Evolutionary conservation across 306 rosid species (phyloP), one percentile per base, ranked within the genome.

Genomic region (Canavalia ensiformis): DNA sequence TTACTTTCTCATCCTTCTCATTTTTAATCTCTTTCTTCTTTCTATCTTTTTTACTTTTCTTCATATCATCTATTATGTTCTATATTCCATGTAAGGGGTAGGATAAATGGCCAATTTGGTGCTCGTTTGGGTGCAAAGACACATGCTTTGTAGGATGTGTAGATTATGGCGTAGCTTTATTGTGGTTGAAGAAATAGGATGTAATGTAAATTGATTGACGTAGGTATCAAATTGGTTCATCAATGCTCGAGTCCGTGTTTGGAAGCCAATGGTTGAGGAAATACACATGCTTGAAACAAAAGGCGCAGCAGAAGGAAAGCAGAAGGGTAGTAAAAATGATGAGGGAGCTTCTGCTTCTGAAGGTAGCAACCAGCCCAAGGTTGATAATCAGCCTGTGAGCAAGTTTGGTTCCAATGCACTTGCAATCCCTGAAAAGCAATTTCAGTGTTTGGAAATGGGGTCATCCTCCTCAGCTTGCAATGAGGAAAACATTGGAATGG

Each of bases 241-340:
- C 70, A 95, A 95, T 68, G 99, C 99, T 0, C 84, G 99, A 51
- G 99, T 95, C 12, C 94, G 99, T 2, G 94, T 95, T 1, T 95
- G 99, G 99, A 95, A 93, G 86, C 98, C 99, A 31, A 93, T 95
- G 99, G 99, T 95, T 30, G 99, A 95, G 75, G 99, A 95, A 88
- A 95, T 95, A 81, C 98, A 95, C 90, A 85, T 80, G 90, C 97
- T 95, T 0, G 99, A 95, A 70, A 90, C 92, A 30, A 88, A 89
- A 84, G 94, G 91, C 52, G 18, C 78, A 37, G 51, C 79, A 4
- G 91, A 80, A 58, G 18, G 42, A 4, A 67, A 64, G 39, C 86
- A 80, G 39, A 72, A 66, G 58, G 56, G 76, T 3, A 59, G 34
- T 31, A 82, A 66, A 30, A 83, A 57, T 11, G 89, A 85, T 3